Base-by-base conservation (phyloP, 2,329 filamentous ascomycete species). In the Proliferodiscus dingleyae region DNA sequence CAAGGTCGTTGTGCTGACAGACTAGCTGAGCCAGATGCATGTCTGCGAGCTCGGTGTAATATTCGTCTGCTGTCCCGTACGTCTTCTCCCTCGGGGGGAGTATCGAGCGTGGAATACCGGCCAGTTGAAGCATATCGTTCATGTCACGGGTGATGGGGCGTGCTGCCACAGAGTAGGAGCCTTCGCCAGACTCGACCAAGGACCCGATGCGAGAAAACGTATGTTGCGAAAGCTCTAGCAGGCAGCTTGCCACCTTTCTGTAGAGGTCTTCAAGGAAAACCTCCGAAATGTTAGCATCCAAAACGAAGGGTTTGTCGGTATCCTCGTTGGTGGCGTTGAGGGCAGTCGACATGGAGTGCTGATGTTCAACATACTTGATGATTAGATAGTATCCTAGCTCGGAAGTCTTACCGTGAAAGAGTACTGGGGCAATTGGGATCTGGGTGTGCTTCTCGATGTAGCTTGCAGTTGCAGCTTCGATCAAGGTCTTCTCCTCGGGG, bases 1-100 rank as follows among this genome's bases (percentile, higher is more conserved):
- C 53, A 0, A 62, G 50, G 32, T 69, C 61, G 46, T 71, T 69
- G 37, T 61, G 64, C 49, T 72, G 67, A 43, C 67, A 68, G 6
- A 59, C n/a, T n/a, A 40, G 37, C 37, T 40, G 37, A 23, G n/a
- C 37, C 18, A 40, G 37, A 28, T 40, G 37, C 11, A 41, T 47
- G 23, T 52, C 37, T 36, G 50, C 51, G 9, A 50, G 22, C 29
- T 33, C 38, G 2, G 40, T 30, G 8, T 50, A 50, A 23, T 32
- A 50, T n/a, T 41, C 36, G 22, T 29, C 21, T 5, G 45, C 19
- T 0, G 45, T 44, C 15, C 21, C 4, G 13, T 48, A 48, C 19
- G 19, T 48, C 15, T 48, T 44, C 11, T 37, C 26, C 5, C n/a
- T 21, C 24, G 26, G 24, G 9, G 32, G 32, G 22, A 45, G 33